These are phyloP conservation scores for Hericium coralloides DNA, from an alignment of 768 basidiomycete species.

Conservation along the genomic window DNA sequence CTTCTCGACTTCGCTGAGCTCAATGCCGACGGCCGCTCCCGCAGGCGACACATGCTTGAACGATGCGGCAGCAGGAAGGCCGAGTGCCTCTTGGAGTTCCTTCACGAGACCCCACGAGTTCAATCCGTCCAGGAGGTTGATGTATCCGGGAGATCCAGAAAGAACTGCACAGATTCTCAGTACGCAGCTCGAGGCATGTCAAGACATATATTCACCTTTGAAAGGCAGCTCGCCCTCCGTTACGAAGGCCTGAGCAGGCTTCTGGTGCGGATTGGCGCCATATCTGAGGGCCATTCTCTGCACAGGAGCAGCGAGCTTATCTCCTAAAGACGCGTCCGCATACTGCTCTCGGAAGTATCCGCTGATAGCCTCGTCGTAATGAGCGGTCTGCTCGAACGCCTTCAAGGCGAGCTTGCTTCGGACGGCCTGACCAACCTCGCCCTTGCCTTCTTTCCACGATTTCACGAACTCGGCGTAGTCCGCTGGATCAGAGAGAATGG, in stretches of 20 bases:
- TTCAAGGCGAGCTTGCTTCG: constrained; percentile 83
- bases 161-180: constrained; percentile 44
- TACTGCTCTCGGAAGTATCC: constrained; percentile 97
- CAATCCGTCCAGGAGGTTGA: constrained; percentile 95
- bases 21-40: constrained; percentile 87
- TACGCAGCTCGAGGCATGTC: not conserved
- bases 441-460: constrained; percentile 67
- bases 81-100: constrained; percentile 81
- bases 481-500: constrained; percentile 77
- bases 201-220: constrained; percentile 49
- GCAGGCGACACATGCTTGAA: constrained; percentile 99
- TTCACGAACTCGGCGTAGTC: constrained; percentile 82
- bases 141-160: constrained; percentile 93
- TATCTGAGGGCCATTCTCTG: constrained; percentile 87
- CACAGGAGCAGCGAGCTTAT: constrained; percentile 55
- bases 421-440: constrained; percentile 62
- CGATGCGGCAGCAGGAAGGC: constrained; percentile 91
- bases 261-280: constrained; percentile 98
- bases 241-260: constrained; percentile 95
- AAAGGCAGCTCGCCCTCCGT: constrained; percentile 85
- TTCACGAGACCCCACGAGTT: constrained; percentile 96
- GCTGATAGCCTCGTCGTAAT: constrained; percentile 92
- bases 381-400: constrained; percentile 94
- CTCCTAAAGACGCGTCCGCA: constrained; percentile 67
- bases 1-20: constrained; percentile 76